Percentiles rank a stretch among this genome's conserved stretches.
Conservation (phyloP, 768 basidiomycete species). For the Leccinum incarnatum region DNA sequence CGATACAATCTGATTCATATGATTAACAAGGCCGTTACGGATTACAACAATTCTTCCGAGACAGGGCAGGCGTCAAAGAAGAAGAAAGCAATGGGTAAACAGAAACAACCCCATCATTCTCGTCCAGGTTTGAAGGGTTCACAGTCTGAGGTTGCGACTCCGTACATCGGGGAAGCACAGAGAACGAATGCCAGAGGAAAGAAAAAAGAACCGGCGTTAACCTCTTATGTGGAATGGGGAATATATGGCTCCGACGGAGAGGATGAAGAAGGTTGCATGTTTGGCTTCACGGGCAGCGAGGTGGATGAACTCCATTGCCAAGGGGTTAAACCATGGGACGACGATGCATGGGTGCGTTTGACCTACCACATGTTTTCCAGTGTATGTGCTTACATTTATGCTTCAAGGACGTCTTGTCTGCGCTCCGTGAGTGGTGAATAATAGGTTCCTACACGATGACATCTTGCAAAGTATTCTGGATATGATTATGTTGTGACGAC, state of each 20-base stretch:
- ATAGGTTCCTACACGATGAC: neutral
- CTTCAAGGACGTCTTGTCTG: slow-evolving; percentile 19
- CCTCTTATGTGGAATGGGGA: neutral
- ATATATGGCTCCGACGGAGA: neutral
- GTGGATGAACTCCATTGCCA: neutral
- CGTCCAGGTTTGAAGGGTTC: neutral
- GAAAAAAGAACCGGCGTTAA: neutral
- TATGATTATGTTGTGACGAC: neutral
- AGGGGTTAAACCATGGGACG: slow-evolving; percentile 43
- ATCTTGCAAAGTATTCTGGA: neutral
- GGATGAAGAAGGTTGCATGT: neutral
- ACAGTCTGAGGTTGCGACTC: neutral
- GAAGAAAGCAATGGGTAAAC: slow-evolving; percentile 1
- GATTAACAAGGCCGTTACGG: neutral
- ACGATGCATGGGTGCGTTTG: slow-evolving; percentile 38
- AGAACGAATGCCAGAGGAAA: neutral
- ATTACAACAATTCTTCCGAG: neutral
- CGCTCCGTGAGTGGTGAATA: neutral
- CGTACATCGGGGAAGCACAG: neutral
- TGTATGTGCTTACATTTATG: neutral
- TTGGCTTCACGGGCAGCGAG: neutral
- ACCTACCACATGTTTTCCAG: too few relatives aligned
- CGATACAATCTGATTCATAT: neutral
- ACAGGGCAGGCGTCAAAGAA: neutral
- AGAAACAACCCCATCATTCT: neutral